Percentiles rank a stretch among this genome's conserved stretches.
phyloP scores from a whole-genome alignment of 2,329 filamentous ascomycete genomes.

The Plectosphaerella sp. region DNA sequence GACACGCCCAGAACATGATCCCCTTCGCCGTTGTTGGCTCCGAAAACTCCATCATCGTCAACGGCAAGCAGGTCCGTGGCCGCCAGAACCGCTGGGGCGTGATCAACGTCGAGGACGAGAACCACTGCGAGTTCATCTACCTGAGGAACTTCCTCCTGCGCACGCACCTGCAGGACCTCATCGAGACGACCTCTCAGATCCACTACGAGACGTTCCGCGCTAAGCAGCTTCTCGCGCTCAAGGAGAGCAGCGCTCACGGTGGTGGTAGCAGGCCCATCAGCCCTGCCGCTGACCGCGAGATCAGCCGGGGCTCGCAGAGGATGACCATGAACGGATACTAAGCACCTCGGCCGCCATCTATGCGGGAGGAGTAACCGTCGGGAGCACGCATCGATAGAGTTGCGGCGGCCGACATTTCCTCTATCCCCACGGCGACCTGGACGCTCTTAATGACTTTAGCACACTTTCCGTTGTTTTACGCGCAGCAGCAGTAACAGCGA shows the following conservation, averaged over 20 bases:
- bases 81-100: conserved; percentile 99
- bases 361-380: no score
- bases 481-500: background rate
- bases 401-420: no score
- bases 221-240: conserved; percentile 95
- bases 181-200: conserved; percentile 98
- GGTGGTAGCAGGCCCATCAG: conserved; percentile 89
- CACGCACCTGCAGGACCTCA: conserved; percentile 96
- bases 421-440: background rate
- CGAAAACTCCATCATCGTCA: conserved; percentile 96
- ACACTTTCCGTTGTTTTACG: background rate
- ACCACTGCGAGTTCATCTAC: conserved; percentile 99
- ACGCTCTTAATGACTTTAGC: background rate
- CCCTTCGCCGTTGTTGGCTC: conserved; percentile 98
- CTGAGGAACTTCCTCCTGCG: conserved; percentile 97
- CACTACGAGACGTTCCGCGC: conserved; percentile 99
- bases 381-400: no score
- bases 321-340: conserved; percentile 99
- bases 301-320: conserved; percentile 95
- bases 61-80: conserved; percentile 93
- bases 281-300: conserved; percentile 86
- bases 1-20: conserved; percentile 68
- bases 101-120: conserved; percentile 99
- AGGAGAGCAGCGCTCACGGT: conserved; percentile 91
- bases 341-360: conserved; percentile 8